Evolutionary conservation across 2,329 filamentous ascomycete species (phyloP).

Genomic region (Pseudohalonectria lignicola): DNA sequence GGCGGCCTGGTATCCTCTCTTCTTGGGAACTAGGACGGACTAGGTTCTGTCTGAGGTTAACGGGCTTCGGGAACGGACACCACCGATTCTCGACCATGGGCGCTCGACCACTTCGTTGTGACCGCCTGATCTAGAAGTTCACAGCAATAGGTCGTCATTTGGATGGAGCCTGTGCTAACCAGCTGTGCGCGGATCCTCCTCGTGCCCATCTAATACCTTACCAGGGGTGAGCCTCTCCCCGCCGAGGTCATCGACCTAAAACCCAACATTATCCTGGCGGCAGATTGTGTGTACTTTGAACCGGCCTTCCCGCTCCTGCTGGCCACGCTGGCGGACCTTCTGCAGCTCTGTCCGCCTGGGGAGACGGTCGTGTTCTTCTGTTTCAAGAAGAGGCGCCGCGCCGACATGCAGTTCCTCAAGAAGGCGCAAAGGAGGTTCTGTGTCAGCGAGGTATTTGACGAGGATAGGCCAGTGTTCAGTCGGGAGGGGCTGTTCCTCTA

Average conservation of each 20-base stretch:
- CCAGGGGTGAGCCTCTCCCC: constrained; percentile 52
- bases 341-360: constrained; percentile 54
- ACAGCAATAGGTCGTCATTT: too few species aligned
- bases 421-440: constrained; percentile 55
- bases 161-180: too few species aligned
- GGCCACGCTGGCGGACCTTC: constrained; percentile 62
- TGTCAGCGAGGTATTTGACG: constrained; percentile 51
- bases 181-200: too few species aligned
- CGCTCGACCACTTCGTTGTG: too few species aligned
- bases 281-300: constrained; percentile 96
- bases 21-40: too few species aligned
- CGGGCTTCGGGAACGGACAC: too few species aligned
- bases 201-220: too few species aligned
- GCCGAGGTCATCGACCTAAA: constrained; percentile 39
- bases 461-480: constrained; percentile 45
- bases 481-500: constrained; percentile 51
- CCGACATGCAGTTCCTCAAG: constrained; percentile 66
- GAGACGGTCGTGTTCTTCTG: constrained; percentile 64
- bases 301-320: constrained; percentile 85
- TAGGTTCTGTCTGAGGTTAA: too few species aligned
- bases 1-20: background rate
- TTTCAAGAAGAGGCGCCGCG: constrained; percentile 85
- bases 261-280: constrained; percentile 80
- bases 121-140: too few species aligned
- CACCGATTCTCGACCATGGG: too few species aligned